Base-by-base conservation (phyloP, 176 grass and related monocot species). In the Cenchrus americanus region DNA sequence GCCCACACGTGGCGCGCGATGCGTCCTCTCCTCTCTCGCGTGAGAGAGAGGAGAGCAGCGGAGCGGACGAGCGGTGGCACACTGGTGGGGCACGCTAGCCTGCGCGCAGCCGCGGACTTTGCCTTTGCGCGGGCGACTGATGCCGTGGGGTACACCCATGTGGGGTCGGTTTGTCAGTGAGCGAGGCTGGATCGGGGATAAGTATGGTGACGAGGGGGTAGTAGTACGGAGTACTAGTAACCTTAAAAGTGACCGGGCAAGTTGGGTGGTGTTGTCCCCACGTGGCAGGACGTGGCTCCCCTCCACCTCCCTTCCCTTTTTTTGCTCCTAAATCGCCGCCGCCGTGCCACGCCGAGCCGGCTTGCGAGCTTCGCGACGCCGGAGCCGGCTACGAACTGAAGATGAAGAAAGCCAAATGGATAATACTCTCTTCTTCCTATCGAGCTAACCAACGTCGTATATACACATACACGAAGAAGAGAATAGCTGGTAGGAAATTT, bases 1-100 rank as follows among this genome's bases (percentile, higher is more conserved):
- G 51, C 22, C 50, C 70, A 63, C 62, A 86, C 87, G 87, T 89
- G 87, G 82, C 87, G 24, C 51, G 27, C 13, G 66, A n/a, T 58
- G 54, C 57, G 57, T n/a, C n/a, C n/a, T n/a, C n/a, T n/a, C 21
- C 21, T 17, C 68, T 71, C 69, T 66, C 67, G 60, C 79, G 8
- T 5, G 2, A 0, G 66, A 6, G 14, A 17, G 27, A 2, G n/a
- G n/a, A n/a, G n/a, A n/a, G n/a, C n/a, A n/a, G n/a, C n/a, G n/a
- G n/a, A n/a, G n/a, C n/a, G n/a, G n/a, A n/a, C n/a, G n/a, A 12
- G 5, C 14, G 17, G 5, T 5, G 52, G 5, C 43, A 43, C 42
- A 30, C 27, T 30, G 47, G 47, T 10, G 47, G 9, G 40, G 40
- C 66, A 48, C 68, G 21, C 67, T 13, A 46, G 40, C 67, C 11